Conservation (phyloP, 805 yeast species). For the Ogataea neopini region DNA sequence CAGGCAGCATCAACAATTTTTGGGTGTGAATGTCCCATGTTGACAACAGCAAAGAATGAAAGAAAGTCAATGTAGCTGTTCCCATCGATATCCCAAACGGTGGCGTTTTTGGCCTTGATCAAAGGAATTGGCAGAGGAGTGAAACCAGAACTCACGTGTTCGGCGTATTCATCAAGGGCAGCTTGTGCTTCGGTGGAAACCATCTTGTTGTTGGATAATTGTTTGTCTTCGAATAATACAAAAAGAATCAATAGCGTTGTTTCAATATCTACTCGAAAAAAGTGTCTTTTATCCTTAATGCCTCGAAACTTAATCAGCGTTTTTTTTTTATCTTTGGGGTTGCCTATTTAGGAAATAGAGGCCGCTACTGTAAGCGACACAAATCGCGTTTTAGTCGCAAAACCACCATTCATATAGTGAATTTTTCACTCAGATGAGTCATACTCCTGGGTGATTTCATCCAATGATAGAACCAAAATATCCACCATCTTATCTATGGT, state of each 20-base stretch:
- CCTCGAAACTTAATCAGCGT: neutral
- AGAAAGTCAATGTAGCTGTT: conserved; percentile 32
- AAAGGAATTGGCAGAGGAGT: conserved; percentile 27
- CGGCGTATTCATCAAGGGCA: conserved; percentile 15
- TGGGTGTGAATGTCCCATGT: conserved; percentile 35
- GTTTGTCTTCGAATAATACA: neutral
- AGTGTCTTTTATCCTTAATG: neutral
- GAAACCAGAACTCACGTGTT: conserved; percentile 27
- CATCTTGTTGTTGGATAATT: neutral
- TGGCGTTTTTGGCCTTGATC: conserved; percentile 24
- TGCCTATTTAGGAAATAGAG: neutral
- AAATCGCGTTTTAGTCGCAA: neutral
- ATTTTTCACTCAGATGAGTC: neutral
- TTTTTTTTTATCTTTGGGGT: conserved; percentile 5
- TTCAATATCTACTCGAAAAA: neutral
- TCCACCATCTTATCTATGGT: conserved; percentile 36
- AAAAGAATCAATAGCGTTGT: neutral
- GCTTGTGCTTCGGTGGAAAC: conserved; percentile 10
- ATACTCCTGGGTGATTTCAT: conserved; percentile 6
- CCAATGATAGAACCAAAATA: conserved; percentile 16
- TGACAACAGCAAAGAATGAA: conserved; percentile 32
- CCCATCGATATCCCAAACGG: conserved; percentile 31
- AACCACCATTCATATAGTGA: neutral
- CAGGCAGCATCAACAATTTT: conserved; percentile 31
- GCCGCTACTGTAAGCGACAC: neutral